phyloP scores from a whole-genome alignment of 805 yeast genomes.

The Starmerella roubikii region DNA sequence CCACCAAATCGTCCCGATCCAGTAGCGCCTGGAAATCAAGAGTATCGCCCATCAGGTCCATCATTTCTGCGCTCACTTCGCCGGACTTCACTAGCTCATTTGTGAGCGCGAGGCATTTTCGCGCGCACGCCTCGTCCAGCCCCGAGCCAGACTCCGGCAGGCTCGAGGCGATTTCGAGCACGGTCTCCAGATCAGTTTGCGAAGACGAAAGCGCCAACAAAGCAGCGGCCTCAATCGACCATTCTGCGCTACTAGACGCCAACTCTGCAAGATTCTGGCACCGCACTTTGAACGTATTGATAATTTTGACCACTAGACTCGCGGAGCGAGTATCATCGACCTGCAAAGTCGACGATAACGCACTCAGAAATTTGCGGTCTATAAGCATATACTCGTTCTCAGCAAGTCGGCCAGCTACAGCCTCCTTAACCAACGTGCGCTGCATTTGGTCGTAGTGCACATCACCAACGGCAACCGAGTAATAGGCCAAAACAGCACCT shows the following conservation, averaged over 20 bases:
- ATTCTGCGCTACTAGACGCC: constrained; percentile 1
- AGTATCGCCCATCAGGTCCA: neutral
- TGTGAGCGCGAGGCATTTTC: constrained; percentile 2
- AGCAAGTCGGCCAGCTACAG: constrained; percentile 2
- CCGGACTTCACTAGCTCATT: neutral
- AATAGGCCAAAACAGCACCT: constrained; percentile 18
- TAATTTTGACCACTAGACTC: neutral
- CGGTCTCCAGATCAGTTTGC: neutral
- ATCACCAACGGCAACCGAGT: neutral
- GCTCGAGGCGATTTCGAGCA: constrained; percentile 2
- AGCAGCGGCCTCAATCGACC: constrained; percentile 5
- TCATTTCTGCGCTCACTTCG: neutral
- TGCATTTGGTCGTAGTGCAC: constrained; percentile 15
- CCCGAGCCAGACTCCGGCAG: constrained; percentile 3
- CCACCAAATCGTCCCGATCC: neutral
- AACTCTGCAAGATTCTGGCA: neutral
- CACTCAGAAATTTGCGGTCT: constrained; percentile 6
- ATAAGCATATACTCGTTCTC: constrained; percentile 8
- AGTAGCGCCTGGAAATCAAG: constrained; percentile 1
- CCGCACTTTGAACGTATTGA: neutral
- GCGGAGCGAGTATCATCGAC: constrained; percentile 1
- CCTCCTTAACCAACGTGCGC: constrained; percentile 7
- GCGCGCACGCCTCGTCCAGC: constrained; percentile 1
- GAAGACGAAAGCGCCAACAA: neutral
- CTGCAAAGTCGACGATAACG: neutral